A percentile compares a stretch with the other conserved stretches of the same genome.
Conservation (phyloP, 495 filamentous ascomycete species). For the Xylaria acuta region DNA sequence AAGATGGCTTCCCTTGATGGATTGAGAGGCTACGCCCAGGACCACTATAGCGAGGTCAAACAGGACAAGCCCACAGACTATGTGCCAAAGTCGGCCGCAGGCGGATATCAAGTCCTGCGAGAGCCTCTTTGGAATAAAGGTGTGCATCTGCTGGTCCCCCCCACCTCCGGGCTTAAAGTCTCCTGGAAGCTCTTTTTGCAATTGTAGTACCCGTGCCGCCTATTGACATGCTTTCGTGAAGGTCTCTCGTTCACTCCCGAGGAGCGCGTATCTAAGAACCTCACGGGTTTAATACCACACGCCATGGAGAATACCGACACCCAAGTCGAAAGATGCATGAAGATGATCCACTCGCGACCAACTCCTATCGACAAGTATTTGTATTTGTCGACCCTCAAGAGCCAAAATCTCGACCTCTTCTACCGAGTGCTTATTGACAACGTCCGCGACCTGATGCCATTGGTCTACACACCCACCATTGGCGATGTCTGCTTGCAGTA, state of each 20-base stretch:
- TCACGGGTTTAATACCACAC: constrained; percentile 64
- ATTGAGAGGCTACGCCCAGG: constrained; percentile 58
- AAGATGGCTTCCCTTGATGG: constrained; percentile 60
- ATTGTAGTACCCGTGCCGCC: constrained; percentile 9
- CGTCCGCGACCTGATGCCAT: constrained; percentile 86
- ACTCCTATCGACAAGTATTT: constrained; percentile 92
- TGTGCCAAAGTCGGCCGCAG: constrained; percentile 51
- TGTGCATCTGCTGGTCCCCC: constrained; percentile 34
- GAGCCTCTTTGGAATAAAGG: constrained; percentile 67
- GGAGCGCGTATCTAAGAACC: constrained; percentile 61
- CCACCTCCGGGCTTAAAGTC: too few relatives aligned
- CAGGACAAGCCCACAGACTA: constrained; percentile 59
- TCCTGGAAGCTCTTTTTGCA: constrained; percentile 20
- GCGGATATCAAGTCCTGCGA: constrained; percentile 61
- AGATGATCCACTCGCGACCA: constrained; percentile 74
- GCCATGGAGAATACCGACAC: constrained; percentile 60
- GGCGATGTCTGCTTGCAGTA: constrained; percentile 96
- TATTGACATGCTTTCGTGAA: constrained; percentile 36
- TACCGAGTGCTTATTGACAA: constrained; percentile 92
- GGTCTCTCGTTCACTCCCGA: constrained; percentile 64
- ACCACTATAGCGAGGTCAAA: constrained; percentile 57
- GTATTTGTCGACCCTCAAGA: constrained; percentile 87
- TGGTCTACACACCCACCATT: constrained; percentile 97
- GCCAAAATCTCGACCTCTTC: constrained; percentile 90
- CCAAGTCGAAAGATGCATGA: constrained; percentile 62